Base-by-base conservation (phyloP, 2,329 filamentous ascomycete genomes). In the Fusarium oligoseptatum region DNA sequence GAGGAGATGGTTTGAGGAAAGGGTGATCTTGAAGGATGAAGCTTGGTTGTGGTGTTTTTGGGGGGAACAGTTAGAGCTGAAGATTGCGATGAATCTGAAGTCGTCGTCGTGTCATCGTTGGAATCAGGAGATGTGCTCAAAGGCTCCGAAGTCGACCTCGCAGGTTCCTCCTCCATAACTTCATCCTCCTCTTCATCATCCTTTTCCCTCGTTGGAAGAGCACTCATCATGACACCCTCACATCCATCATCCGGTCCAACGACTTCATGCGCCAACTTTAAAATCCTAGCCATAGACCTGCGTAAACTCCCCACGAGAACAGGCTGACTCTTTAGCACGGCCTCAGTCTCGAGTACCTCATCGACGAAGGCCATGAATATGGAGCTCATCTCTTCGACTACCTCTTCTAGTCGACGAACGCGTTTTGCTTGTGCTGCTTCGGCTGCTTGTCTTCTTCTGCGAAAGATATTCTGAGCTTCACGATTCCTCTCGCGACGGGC, bases 381-480 rank as follows among this genome's bases (percentile, higher is more conserved):
- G 29, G 74, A 76, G 68, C 79, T 78, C 79, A 80, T 80, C 62
- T 80, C 78, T 60, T 80, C 79, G 6, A 80, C 71, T 0, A 80
- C 72, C 11, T 78, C 76, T 37, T 80, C 79, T 2, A 80, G 70
- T 10, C 78, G 77, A 14, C 71, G 67, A 32, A 80, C 74, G 17
- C 77, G 76, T 58, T 77, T 72, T 20, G 70, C 68, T 65, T 80
- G 78, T 17, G 76, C 76, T 7, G 72, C 77, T 32, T 80, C 79
- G 12, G 79, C 78, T n/a, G 77, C 77, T 56, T 78, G 78, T 29
- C 76, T 74, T 12, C 78, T 77, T 15, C 72, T 68, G 65, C 78
- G 78, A 52, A 79, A 80, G 65, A 78, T 76, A 55, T 78, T 79
- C 64, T 80, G 78, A 27, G 78, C 78, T 68, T 80, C 76, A 52